Base-by-base conservation (phyloP, 2,329 filamentous ascomycete species). In the Colletotrichum magnum region DNA sequence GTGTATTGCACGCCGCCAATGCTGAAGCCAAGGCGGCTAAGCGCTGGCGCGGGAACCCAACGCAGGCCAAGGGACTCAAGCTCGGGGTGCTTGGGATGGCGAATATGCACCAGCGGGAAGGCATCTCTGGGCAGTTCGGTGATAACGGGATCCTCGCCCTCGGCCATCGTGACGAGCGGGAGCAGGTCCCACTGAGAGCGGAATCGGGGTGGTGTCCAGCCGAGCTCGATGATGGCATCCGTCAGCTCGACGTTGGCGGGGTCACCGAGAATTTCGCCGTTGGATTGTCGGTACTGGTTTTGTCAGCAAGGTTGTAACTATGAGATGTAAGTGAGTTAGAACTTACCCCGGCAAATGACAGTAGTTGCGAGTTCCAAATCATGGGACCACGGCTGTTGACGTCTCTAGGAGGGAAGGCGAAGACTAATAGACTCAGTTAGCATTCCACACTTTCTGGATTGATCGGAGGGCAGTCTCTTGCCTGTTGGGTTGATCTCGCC, bases 1-100 rank as follows among this genome's bases (percentile, higher is more conserved):
- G 67, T 69, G 39, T 69, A 69, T 47, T 69, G 67, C 16, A 69
- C 63, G 26, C 67, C 67, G 50, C 67, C 67, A 45, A 69, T 69
- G 39, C 62, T 69, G 51, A 69, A 69, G 57, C 67, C 67, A 58
- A 69, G 67, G 15, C 67, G 67, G 62, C 67, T 69, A 16, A 69
- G 45, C 39, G 67, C 67, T 18, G 67, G 67, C 10, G 67, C 67
- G n/a, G 67, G 67, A 57, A 69, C 67, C 67, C 67, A 69, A 47
- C 62, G 67, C 51, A 69, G 51, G 51, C 67, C 67, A 56, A 69
- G 56, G 13, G 51, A 67, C 43, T 67, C 67, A 36, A 69, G 67
- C 21, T 24, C 63, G 9, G 67, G 67, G 43, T 69, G 51, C 63
- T 69, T 69, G 4, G 67, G 67, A 58, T 69, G 67, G 18, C 67